Conservation (phyloP, 495 filamentous ascomycete species). For the Penicillium arizonense region DNA sequence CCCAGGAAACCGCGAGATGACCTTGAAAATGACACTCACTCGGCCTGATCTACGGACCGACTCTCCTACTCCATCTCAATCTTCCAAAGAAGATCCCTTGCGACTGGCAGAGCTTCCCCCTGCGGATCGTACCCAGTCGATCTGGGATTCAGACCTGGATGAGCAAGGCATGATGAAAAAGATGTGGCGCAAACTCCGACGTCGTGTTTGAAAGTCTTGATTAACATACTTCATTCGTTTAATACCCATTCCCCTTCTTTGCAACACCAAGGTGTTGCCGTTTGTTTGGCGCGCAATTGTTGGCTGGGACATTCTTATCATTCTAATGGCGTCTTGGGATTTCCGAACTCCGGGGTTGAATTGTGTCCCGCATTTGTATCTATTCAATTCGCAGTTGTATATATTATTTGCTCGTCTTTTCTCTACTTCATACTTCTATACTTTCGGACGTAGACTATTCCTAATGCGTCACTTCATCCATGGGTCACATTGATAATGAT, state of each 20-base stretch:
- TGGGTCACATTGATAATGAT: constrained; percentile 14
- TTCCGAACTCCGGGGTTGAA: constrained; percentile 10
- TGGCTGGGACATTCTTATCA: constrained; percentile 2
- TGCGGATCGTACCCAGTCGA: constrained; percentile 40
- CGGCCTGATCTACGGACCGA: constrained; percentile 76
- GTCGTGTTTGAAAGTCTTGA: constrained; percentile 28
- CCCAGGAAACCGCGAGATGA: constrained; percentile 72
- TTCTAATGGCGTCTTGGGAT: neutral
- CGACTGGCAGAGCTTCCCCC: constrained; percentile 52
- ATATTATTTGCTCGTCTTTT: constrained; percentile 6
- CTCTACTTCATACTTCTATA: neutral
- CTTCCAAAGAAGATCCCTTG: constrained; percentile 56
- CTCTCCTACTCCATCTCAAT: constrained; percentile 53
- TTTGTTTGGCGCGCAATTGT: constrained; percentile 14
- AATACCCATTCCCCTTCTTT: constrained; percentile 2
- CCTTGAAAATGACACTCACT: constrained; percentile 89
- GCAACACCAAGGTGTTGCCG: constrained; percentile 2
- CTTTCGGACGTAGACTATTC: neutral
- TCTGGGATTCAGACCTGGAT: constrained; percentile 43
- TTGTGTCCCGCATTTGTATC: constrained; percentile 4
- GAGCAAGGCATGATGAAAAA: constrained; percentile 50
- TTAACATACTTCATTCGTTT: constrained; percentile 4
- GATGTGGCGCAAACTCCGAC: constrained; percentile 52
- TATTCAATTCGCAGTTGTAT: constrained; percentile 19
- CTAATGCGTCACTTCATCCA: neutral